Evolutionary conservation across 2,329 filamentous ascomycete species (phyloP).

Genomic region (Ophiostoma australiae): DNA sequence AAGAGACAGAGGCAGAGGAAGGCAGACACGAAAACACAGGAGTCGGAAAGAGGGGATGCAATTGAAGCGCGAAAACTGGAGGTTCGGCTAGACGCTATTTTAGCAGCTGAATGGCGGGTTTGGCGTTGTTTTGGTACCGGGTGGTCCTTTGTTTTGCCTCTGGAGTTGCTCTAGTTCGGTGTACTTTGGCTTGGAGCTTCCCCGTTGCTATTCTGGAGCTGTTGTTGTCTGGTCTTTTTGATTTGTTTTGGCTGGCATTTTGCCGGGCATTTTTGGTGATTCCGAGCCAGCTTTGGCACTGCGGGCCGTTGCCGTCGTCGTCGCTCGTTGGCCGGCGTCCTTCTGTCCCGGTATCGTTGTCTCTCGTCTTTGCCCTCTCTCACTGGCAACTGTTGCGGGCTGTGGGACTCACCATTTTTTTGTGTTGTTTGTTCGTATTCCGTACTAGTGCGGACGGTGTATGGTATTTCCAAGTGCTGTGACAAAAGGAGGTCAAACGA

Average conservation of each 20-base stretch:
- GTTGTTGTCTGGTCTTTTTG: neutral
- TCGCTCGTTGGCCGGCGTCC: neutral
- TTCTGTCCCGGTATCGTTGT: neutral
- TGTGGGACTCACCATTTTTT: conserved; percentile 15
- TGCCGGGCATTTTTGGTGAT: neutral
- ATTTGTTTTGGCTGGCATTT: no score
- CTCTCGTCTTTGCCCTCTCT: neutral
- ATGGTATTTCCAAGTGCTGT: neutral
- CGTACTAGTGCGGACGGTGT: conserved; percentile 11
- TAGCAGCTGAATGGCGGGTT: neutral
- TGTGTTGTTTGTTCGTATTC: neutral
- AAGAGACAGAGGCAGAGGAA: neutral
- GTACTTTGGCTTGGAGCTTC: neutral
- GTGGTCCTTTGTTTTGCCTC: conserved; percentile 12
- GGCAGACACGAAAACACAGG: neutral
- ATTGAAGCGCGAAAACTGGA: conserved; percentile 5
- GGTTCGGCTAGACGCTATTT: neutral
- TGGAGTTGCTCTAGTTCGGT: neutral
- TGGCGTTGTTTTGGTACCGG: conserved; percentile 16
- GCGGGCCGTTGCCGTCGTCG: neutral
- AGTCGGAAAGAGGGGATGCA: neutral
- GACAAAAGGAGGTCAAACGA: neutral
- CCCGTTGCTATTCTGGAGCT: neutral
- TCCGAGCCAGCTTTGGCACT: neutral
- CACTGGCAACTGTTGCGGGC: neutral